Evolutionary conservation across 2,329 filamentous ascomycete genomes (phyloP).

Genomic region (Drechslerella dactyloides): DNA sequence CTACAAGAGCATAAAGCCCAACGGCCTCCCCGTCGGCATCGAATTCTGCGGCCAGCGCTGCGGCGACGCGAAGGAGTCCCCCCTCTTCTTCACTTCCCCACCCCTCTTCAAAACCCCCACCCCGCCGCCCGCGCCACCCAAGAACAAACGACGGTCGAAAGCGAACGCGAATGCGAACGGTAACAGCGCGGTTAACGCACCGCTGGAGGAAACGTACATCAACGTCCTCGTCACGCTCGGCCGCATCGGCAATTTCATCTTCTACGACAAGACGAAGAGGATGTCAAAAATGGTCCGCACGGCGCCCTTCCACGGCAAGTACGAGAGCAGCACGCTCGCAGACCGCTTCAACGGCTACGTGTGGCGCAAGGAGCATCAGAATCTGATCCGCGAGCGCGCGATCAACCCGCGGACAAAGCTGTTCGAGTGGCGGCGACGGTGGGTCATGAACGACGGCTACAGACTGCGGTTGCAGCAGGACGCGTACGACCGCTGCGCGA

Average conservation of each 20-base stretch:
- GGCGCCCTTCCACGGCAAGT: slow-evolving; percentile 24
- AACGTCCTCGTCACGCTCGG: slow-evolving; percentile 38
- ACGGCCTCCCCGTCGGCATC: slow-evolving; percentile 30
- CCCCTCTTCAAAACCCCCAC: not conserved
- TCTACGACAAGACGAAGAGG: slow-evolving; percentile 17
- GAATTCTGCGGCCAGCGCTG: slow-evolving; percentile 34
- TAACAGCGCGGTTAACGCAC: not conserved
- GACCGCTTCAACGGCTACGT: slow-evolving; percentile 24
- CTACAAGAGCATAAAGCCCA: slow-evolving; percentile 22
- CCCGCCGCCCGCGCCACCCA: not conserved
- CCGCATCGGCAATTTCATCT: slow-evolving; percentile 21
- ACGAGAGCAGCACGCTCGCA: slow-evolving; percentile 29
- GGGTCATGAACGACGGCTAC: slow-evolving; percentile 30
- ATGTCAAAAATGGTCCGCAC: slow-evolving; percentile 39
- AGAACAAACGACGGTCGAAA: not conserved
- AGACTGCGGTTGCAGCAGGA: slow-evolving; percentile 4
- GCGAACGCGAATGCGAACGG: not conserved
- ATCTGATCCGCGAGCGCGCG: slow-evolving; percentile 29
- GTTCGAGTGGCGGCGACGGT: slow-evolving; percentile 25
- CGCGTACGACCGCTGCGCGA: slow-evolving; percentile 21
- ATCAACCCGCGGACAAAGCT: slow-evolving; percentile 31
- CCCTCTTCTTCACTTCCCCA: slow-evolving; percentile 34
- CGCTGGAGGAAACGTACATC: slow-evolving; percentile 17
- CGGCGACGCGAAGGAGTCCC: slow-evolving; percentile 34
- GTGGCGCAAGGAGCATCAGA: slow-evolving; percentile 44